Conservation (phyloP, 441 rosid genomes). For the Croton laevigatus region DNA sequence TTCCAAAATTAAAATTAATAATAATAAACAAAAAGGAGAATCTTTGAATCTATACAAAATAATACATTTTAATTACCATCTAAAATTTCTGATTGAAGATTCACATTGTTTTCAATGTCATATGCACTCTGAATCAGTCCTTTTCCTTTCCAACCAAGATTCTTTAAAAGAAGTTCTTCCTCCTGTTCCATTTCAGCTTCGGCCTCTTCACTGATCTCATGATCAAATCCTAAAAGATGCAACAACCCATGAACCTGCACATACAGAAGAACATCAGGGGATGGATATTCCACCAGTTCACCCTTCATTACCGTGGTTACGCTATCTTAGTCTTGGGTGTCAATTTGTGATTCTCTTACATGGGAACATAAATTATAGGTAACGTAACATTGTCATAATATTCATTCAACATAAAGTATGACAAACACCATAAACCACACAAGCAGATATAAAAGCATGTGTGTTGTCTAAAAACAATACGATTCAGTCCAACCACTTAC, state of each 20-base stretch:
- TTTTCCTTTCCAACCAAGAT: conserved; percentile 94
- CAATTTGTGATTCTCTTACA: conserved; percentile 3
- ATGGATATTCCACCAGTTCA: neutral
- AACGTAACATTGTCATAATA: neutral
- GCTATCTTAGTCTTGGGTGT: neutral
- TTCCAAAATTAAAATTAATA: neutral
- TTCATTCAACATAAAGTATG: neutral
- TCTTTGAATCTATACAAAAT: neutral
- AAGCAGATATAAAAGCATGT: conserved; percentile 1
- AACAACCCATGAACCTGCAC: conserved; percentile 88
- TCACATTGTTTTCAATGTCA: conserved; percentile 40
- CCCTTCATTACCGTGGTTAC: neutral
- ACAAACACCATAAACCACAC: neutral
- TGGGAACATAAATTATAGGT: neutral
- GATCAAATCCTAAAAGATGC: conserved; percentile 93
- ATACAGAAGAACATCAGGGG: conserved; percentile 5
- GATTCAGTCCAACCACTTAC: conserved; percentile 36
- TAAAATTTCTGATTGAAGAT: conserved; percentile 36
- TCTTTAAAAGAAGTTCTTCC: conserved; percentile 66
- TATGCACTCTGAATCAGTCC: conserved; percentile 84
- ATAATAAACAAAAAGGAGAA: neutral
- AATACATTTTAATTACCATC: conserved; percentile 50
- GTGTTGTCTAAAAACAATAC: conserved; percentile 3
- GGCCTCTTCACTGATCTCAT: conserved; percentile 86
- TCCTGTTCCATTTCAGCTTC: conserved; percentile 94